A percentile compares a stretch with the other conserved stretches of the same genome.
These are phyloP conservation scores for Xylaria sp. DNA, from an alignment of 2,329 filamentous ascomycete species.

Conservation along the genomic window DNA sequence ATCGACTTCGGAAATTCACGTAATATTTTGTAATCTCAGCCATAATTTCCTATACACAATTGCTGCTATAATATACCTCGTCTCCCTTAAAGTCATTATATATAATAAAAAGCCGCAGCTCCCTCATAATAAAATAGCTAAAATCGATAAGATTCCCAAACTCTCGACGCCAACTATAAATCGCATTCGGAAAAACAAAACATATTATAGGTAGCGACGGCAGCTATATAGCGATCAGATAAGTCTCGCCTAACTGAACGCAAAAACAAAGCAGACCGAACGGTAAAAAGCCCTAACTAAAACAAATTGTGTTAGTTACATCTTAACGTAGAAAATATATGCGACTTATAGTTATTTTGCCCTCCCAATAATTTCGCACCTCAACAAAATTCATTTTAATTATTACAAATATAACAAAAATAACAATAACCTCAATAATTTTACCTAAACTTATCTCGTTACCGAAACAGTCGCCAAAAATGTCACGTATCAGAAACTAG, in stretches of 20 bases:
- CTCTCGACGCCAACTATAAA: background rate
- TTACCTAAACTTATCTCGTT: slow-evolving; percentile 2
- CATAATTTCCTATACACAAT: background rate
- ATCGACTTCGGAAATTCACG: background rate
- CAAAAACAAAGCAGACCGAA: background rate
- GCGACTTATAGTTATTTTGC: background rate
- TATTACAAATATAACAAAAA: background rate
- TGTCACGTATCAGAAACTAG: background rate
- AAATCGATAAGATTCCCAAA: slow-evolving; percentile 1
- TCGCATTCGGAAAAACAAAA: background rate
- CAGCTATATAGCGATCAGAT: background rate
- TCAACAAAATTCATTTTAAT: background rate
- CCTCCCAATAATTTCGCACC: background rate
- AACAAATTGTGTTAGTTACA: background rate
- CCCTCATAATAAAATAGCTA: background rate
- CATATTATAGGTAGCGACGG: slow-evolving; percentile 1
- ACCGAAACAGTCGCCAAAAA: slow-evolving; percentile 1
- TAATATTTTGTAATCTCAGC: background rate
- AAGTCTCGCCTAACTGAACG: background rate
- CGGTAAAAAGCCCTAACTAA: background rate
- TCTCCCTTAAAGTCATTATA: slow-evolving; percentile 3
- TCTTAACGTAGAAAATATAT: background rate
- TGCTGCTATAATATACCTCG: background rate
- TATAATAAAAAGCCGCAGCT: background rate
- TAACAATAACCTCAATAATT: slow-evolving; percentile 1